Base-by-base conservation (phyloP, 2,329 filamentous ascomycete genomes). In the Furcasterigmium sp. region DNA sequence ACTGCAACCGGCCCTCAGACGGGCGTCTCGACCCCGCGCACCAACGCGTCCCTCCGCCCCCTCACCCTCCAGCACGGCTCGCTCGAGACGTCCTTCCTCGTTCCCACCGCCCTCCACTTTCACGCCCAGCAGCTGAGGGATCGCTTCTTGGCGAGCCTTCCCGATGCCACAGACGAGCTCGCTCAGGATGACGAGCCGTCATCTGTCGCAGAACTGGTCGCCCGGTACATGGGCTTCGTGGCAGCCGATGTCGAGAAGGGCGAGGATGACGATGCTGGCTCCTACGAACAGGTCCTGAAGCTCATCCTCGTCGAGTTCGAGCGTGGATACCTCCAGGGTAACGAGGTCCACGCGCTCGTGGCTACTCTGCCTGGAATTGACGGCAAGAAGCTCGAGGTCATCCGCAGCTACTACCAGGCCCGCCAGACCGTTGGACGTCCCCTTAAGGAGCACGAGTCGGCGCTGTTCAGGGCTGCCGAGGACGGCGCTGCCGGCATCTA, bases 171-270 rank as follows among this genome's bases (percentile, higher is more conserved):
- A 62, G 93, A 98, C 63, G 93, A 98, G 74, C 81, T 97, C 51
- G 94, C 93, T 48, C 90, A 91, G 63, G 94, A 98, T 73, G 93
- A 98, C 57, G 94, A 98, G 74, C 93, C 93, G n/a, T 97, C 93
- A 29, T 98, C 94, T 19, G 82, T 91, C 37, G 73, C 88, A 36
- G 93, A 98, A 72, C 77, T 98, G 47, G 89, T 98, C 25, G 91
- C 89, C 49, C 82, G 91, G 63, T 98, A 95, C 68, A 82, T 98
- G 61, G 90, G 89, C 55, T 94, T 89, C 62, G 79, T 96, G 48
- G 90, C 91, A 51, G 73, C 80, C 51, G 87, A 96, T 70, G 86
- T 96, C 30, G 89, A 95, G 43, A 87, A 94, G 57, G 90, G 89
- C 44, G 93, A 97, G 60, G 91, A 96, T 58, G 87, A 91, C 61